Evolutionary conservation across 257 asterid species (phyloP), one percentile per base, ranked within the genome.

Genomic region (Nicotiana paniculata): DNA sequence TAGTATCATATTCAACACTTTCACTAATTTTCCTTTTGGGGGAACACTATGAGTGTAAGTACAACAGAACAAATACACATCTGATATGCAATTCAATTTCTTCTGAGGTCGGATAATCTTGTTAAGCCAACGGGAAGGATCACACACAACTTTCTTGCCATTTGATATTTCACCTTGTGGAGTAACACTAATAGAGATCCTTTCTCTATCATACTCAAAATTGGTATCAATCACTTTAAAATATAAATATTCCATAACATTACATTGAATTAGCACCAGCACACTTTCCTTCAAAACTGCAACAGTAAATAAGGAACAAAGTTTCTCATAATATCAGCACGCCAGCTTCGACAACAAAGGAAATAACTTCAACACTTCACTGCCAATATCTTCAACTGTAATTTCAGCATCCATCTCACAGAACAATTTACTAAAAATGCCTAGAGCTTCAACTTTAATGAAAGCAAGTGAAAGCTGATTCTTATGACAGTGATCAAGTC

Each of bases 141-240:
- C 97, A 9, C 98, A 94, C 17, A 93, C 97, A 85, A 93, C 93
- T 85, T 93, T 91, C 85, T 94, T 94, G 90, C 94, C 90, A 89
- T 85, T 91, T 28, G 95, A 97, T 70, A 97, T 94, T 89, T 94
- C 97, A 58, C 97, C 98, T 88, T 91, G 97, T 58, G 97, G 91
- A 28, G 97, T 90, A 78, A 94, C 98, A 59, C 97, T 97, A 80
- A 89, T 85, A 37, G 90, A 66, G 88, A 93, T 97, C 97, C 89
- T 95, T 75, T 94, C 96, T 87, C 88, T 92, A 85, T 89, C 90
- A 93, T 77, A 93, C 77, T 93, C 97, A 80, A 83, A 95, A 88
- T 97, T 93, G 18, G 96, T 97, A 87, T 93, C 98, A 74, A 95
- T 97, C 51, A 97, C 95, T 89, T 93, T 93, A 87, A 95, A 95